A percentile compares a stretch with the other conserved stretches of the same genome.
phyloP scores from a whole-genome alignment of 2,329 filamentous ascomycete genomes.

The Pyricularia sp. region DNA sequence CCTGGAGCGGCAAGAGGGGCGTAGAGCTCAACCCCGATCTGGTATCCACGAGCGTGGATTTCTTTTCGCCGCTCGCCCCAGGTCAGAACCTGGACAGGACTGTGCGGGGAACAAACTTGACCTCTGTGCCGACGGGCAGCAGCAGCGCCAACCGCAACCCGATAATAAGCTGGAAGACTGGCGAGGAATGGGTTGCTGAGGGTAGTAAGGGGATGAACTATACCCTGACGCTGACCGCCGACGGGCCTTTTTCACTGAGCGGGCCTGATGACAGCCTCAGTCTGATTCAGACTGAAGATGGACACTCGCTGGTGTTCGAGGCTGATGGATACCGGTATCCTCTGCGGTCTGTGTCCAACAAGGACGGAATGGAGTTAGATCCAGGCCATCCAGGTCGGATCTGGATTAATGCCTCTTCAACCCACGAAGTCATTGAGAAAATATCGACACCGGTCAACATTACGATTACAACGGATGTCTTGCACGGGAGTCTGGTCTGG shows the following conservation, averaged over 20 bases:
- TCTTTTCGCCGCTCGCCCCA: constrained; percentile 29
- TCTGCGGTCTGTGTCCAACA: constrained; percentile 31
- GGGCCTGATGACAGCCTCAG: constrained; percentile 31
- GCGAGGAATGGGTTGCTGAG: neutral
- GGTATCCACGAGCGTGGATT: neutral
- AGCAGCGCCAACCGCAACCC: constrained; percentile 26
- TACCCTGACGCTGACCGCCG: constrained; percentile 33
- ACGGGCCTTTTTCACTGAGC: constrained; percentile 30
- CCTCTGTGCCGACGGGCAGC: constrained; percentile 18
- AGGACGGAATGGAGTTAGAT: constrained; percentile 37
- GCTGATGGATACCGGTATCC: constrained; percentile 36
- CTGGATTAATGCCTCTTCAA: constrained; percentile 37
- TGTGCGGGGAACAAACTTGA: constrained; percentile 23
- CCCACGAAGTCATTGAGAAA: constrained; percentile 25
- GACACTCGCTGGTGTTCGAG: constrained; percentile 25
- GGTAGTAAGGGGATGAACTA: constrained; percentile 43
- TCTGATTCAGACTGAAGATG: constrained; percentile 21
- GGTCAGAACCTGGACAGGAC: constrained; percentile 39
- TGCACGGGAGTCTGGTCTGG: constrained; percentile 39
- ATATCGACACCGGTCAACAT: constrained; percentile 24
- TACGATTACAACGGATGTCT: constrained; percentile 31
- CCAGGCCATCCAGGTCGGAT: constrained; percentile 38
- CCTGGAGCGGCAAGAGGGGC: constrained; percentile 39
- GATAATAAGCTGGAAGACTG: neutral
- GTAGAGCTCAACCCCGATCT: constrained; percentile 20